phyloP scores from a whole-genome alignment of 1,139 yeast genomes.

The Blastobotrys serpentis region DNA sequence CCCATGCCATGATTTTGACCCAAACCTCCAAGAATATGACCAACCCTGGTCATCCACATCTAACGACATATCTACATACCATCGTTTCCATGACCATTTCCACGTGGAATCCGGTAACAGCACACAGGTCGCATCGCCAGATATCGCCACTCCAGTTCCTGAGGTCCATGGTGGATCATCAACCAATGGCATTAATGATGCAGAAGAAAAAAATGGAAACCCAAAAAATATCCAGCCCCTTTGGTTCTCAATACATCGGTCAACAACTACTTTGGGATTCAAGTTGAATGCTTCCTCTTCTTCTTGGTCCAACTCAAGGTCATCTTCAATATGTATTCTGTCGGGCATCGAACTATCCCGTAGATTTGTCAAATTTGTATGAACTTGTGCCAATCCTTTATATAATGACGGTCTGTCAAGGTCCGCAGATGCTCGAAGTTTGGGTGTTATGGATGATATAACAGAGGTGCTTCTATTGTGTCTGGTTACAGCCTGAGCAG shows the following conservation, averaged over 20 bases:
- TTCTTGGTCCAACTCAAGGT: neutral
- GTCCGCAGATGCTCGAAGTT: neutral
- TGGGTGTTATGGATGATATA: neutral
- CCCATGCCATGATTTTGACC: constrained; percentile 42
- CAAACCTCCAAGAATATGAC: constrained; percentile 53
- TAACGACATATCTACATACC: constrained; percentile 70
- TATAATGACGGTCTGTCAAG: neutral
- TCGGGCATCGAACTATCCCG: neutral
- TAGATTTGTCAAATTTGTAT: constrained; percentile 1
- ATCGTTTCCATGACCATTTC: constrained; percentile 70
- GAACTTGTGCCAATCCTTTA: constrained; percentile 3
- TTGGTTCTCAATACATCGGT: constrained; percentile 58
- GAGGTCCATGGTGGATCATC: constrained; percentile 54
- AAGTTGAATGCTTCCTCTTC: constrained; percentile 8
- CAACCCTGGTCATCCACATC: constrained; percentile 82
- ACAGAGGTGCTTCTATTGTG: neutral
- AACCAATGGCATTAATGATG: constrained; percentile 52
- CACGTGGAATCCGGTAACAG: constrained; percentile 67
- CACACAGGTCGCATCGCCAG: constrained; percentile 44
- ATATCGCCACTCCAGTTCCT: constrained; percentile 33
- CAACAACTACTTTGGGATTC: constrained; percentile 18
- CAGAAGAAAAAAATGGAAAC: constrained; percentile 55
- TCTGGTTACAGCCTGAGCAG: neutral
- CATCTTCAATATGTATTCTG: neutral
- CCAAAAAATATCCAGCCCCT: constrained; percentile 69